Percentiles rank a stretch among this genome's conserved stretches.
These are phyloP conservation scores for Neofusicoccum ribis DNA, from an alignment of 2,329 filamentous ascomycete species.

Conservation along the genomic window DNA sequence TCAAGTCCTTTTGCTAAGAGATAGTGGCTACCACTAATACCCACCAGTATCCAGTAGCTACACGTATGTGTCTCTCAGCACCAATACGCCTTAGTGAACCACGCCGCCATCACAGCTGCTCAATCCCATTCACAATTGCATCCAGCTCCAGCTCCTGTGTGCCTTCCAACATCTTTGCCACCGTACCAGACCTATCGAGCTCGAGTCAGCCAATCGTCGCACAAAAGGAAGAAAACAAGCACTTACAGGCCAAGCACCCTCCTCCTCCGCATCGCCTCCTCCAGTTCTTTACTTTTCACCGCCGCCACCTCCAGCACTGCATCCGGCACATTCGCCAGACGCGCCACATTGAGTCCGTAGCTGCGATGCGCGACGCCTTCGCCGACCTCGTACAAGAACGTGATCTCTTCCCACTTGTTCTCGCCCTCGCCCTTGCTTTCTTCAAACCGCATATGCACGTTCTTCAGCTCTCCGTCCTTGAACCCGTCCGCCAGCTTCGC, in stretches of 20 bases:
- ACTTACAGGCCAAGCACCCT: constrained; percentile 16
- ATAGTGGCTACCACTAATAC: neutral
- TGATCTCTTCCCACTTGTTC: constrained; percentile 78
- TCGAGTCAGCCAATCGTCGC: neutral
- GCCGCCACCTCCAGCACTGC: constrained; percentile 76
- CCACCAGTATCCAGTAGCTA: too few species aligned
- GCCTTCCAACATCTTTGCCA: constrained; percentile 10
- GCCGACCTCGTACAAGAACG: constrained; percentile 89
- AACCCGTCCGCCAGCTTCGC: constrained; percentile 72
- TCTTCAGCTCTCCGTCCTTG: constrained; percentile 65
- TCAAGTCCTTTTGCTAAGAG: neutral
- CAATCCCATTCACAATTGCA: constrained; percentile 15
- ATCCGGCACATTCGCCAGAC: constrained; percentile 77
- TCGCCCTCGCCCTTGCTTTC: constrained; percentile 52
- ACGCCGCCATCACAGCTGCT: constrained; percentile 3
- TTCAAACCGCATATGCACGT: constrained; percentile 91
- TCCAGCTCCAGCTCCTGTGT: constrained; percentile 23
- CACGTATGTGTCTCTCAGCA: too few species aligned
- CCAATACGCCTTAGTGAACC: too few species aligned
- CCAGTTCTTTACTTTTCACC: constrained; percentile 77
- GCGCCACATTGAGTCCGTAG: constrained; percentile 91
- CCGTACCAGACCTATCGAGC: neutral
- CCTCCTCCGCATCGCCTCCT: constrained; percentile 56
- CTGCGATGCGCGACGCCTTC: constrained; percentile 91
- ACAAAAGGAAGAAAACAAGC: neutral